A percentile compares a stretch with the other conserved stretches of the same genome.
Evolutionary conservation across 805 yeast genomes (phyloP).

Genomic region (Cyberlindnera mississippiensis): DNA sequence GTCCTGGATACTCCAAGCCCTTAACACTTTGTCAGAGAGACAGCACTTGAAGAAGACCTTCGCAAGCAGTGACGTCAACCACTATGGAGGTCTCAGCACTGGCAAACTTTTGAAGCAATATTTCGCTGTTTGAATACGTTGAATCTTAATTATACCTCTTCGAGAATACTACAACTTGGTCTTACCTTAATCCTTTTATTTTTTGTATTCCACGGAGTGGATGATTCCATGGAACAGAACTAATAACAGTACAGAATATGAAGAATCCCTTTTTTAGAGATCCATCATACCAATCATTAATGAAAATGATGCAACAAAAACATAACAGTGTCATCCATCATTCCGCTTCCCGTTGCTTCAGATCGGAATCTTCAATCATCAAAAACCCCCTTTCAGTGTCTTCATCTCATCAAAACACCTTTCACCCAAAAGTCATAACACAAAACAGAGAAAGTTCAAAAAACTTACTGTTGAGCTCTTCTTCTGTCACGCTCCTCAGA

Average conservation of each 20-base stretch:
- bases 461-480: slow-evolving; percentile 59
- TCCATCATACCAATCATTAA: slow-evolving; percentile 18
- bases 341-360: slow-evolving; percentile 9
- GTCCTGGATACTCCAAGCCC: slow-evolving; percentile 44
- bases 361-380: slow-evolving; percentile 7
- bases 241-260: slow-evolving; percentile 25
- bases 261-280: background rate
- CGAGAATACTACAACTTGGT: background rate
- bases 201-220: slow-evolving; percentile 13
- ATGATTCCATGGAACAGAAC: slow-evolving; percentile 11
- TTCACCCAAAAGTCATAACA: slow-evolving; percentile 55
- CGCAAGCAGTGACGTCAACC: slow-evolving; percentile 34
- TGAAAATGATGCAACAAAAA: slow-evolving; percentile 26
- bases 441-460: background rate
- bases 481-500: slow-evolving; percentile 99
- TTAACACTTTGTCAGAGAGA: slow-evolving; percentile 29
- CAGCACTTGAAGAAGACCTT: slow-evolving; percentile 25
- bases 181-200: slow-evolving; percentile 13
- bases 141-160: too few species aligned
- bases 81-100: slow-evolving; percentile 38
- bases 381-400: slow-evolving; percentile 5
- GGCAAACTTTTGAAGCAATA: slow-evolving; percentile 43
- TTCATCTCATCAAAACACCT: slow-evolving; percentile 45
- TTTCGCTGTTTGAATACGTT: slow-evolving; percentile 28
- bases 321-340: slow-evolving; percentile 17